Evolutionary conservation across 495 filamentous ascomycete species (phyloP).

Genomic region (Alectoria sarmentosa): DNA sequence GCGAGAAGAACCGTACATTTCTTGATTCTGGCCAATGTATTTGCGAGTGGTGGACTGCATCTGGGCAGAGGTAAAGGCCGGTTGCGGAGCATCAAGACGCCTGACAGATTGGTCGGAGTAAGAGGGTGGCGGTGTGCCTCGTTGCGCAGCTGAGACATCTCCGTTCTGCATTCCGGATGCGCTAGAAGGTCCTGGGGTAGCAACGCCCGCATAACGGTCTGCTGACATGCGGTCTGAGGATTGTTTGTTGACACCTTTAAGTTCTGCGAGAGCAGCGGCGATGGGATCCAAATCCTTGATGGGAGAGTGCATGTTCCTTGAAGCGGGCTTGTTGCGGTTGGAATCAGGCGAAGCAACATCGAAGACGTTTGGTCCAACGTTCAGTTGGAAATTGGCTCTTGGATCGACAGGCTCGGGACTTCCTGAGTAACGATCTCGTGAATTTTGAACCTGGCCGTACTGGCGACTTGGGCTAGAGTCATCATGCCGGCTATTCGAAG

Average conservation of each 20-base stretch:
- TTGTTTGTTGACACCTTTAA: slow-evolving; percentile 79
- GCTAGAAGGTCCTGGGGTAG: slow-evolving; percentile 67
- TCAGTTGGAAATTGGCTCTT: slow-evolving; percentile 87
- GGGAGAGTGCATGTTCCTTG: slow-evolving; percentile 23
- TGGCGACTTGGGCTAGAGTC: slow-evolving; percentile 31
- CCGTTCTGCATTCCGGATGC: slow-evolving; percentile 45
- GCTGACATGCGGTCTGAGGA: slow-evolving; percentile 76
- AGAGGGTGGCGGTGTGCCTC: slow-evolving; percentile 75
- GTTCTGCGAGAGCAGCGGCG: slow-evolving; percentile 81
- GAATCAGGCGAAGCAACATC: slow-evolving; percentile 80
- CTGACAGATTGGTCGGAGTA: slow-evolving; percentile 67
- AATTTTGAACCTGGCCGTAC: slow-evolving; percentile 20
- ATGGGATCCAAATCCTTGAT: slow-evolving; percentile 71
- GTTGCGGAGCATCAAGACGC: slow-evolving; percentile 80
- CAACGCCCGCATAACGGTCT: slow-evolving; percentile 85
- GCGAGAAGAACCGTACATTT: slow-evolving; percentile 56
- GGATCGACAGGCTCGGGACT: slow-evolving; percentile 91
- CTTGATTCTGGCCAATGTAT: slow-evolving; percentile 75
- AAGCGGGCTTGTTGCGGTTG: slow-evolving; percentile 32
- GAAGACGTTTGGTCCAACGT: slow-evolving; percentile 94
- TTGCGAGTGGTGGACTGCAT: slow-evolving; percentile 92
- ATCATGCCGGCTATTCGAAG: slow-evolving; percentile 29
- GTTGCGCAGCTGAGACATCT: slow-evolving; percentile 42
- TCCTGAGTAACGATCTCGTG: slow-evolving; percentile 33
- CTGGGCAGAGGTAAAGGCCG: slow-evolving; percentile 81